Base-by-base conservation (phyloP, 768 basidiomycete genomes). In the Pleurotus tuber-regium region DNA sequence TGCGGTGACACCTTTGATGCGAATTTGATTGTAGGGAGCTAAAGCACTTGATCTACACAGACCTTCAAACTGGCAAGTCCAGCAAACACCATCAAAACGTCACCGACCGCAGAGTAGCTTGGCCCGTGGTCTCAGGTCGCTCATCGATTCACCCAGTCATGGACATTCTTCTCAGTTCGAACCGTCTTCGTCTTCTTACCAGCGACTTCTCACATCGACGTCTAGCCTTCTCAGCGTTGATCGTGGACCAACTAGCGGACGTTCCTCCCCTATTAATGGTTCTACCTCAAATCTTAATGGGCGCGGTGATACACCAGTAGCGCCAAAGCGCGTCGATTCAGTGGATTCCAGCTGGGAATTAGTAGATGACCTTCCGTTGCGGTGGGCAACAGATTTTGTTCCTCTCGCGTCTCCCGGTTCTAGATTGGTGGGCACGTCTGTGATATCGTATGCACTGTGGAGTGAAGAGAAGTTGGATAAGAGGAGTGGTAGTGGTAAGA, bases 301-400 rank as follows among this genome's bases (percentile, higher is more conserved):
- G 14, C 10, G 14, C 21, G 31, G 5, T 33, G 14, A n/a, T 23
- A 30, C 16, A 12, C n/a, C n/a, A n/a, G n/a, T n/a, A n/a, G 26
- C 18, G 16, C 26, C 30, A 12, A 47, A 31, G n/a, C 46, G 46
- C 9, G 30, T 30, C 10, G 46, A 48, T 21, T 67, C 75, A 8
- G 70, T 68, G 39, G 81, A 82, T 42, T 75, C 79, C 10, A 72
- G 70, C 25, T 86, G 89, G 89, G 89, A 92, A 63, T 61, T 90
- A 4, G 73, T 90, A 1, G 89, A 91, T 10, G 79, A 82, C 41
- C 68, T 87, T 7, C 87, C 89, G 1, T 60, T 92, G 39, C 79
- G 87, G 26, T 93, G 91, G 91, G 88, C 89, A n/a, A 86, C 86
- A 0, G 91, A 93, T 64, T 92, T 80, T 61, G 87, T 89, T 2